A percentile compares a stretch with the other conserved stretches of the same genome.
Conservation (phyloP, 768 basidiomycete genomes). For the Boletus huronensis region DNA sequence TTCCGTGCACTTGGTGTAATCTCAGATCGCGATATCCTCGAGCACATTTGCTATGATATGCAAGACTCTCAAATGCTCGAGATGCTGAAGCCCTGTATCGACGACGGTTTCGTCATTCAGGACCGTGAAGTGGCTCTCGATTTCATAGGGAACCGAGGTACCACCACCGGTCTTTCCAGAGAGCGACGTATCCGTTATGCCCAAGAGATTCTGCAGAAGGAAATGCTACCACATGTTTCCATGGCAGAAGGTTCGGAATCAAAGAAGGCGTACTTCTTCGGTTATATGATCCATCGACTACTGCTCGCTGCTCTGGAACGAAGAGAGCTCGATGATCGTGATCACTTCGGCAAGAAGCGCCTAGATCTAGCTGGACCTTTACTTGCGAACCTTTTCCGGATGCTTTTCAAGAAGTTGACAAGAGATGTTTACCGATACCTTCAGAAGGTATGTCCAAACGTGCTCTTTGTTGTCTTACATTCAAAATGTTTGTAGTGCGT, state of each 20-base stretch:
- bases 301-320: constrained; percentile 91
- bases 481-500: constrained; percentile 64
- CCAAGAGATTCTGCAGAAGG: constrained; percentile 96
- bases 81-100: constrained; percentile 97
- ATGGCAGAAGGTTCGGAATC: constrained; percentile 95
- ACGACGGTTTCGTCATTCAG: constrained; percentile 97
- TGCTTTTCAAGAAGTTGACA: constrained; percentile 95
- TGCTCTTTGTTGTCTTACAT: neutral
- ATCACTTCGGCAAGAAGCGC: constrained; percentile 98
- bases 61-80: constrained; percentile 95
- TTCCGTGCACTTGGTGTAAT: constrained; percentile 98
- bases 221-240: constrained; percentile 96
- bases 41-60: constrained; percentile 98
- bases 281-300: constrained; percentile 98
- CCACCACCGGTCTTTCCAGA: constrained; percentile 85
- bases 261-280: constrained; percentile 99
- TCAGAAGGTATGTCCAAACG: constrained; percentile 68
- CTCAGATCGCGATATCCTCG: constrained; percentile 94
- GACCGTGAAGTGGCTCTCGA: constrained; percentile 96
- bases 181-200: constrained; percentile 95
- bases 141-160: constrained; percentile 97
- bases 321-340: constrained; percentile 95
- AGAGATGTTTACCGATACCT: constrained; percentile 96
- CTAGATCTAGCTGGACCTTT: constrained; percentile 94
- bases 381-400: constrained; percentile 94